A percentile compares a stretch with the other conserved stretches of the same genome.
phyloP scores from a whole-genome alignment of 2,329 filamentous ascomycete genomes.

The Zelopaecilomyces penicillatus region DNA sequence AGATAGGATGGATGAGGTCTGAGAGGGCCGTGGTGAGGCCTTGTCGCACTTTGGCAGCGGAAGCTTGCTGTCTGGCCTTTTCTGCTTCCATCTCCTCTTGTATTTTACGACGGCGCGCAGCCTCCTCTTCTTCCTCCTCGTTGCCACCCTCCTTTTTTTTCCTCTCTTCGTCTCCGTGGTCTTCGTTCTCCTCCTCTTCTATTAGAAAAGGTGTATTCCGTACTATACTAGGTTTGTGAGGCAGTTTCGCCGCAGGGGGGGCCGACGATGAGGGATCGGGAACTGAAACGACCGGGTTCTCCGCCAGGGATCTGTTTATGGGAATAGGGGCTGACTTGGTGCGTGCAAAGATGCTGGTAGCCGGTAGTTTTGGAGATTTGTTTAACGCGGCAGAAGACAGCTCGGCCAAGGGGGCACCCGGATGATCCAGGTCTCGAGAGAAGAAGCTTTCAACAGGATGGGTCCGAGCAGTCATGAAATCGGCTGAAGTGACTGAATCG shows the following conservation, averaged over 20 bases:
- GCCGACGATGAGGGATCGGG: slow-evolving; percentile 7
- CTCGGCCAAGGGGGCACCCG: slow-evolving; percentile 31
- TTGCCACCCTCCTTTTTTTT: too few species aligned
- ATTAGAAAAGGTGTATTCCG: too few species aligned
- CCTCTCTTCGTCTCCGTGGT: too few species aligned
- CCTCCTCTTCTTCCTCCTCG: slow-evolving; percentile 8
- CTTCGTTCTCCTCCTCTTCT: too few species aligned
- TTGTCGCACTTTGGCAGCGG: slow-evolving; percentile 21
- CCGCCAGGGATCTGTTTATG: slow-evolving; percentile 10
- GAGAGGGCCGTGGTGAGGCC: slow-evolving; percentile 34
- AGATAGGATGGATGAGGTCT: slow-evolving; percentile 30
- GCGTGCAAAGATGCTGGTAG: slow-evolving; percentile 10
- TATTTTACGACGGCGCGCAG: too few species aligned
- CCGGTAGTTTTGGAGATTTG: slow-evolving; percentile 26
- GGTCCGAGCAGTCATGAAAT: slow-evolving; percentile 35
- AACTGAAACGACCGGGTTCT: slow-evolving; percentile 1
- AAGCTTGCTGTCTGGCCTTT: slow-evolving; percentile 19
- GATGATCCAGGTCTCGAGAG: slow-evolving; percentile 13
- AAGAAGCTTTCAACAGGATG: slow-evolving; percentile 22
- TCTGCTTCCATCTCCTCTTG: slow-evolving; percentile 10
- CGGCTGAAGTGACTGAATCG: slow-evolving; percentile 23
- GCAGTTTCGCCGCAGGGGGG: slow-evolving; percentile 3
- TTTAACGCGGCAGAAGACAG: slow-evolving; percentile 33
- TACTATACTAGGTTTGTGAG: too few species aligned
- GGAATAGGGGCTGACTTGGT: slow-evolving; percentile 33